These are phyloP conservation scores for Xylaria intraflava DNA, from an alignment of 495 filamentous ascomycete species.

Conservation along the genomic window DNA sequence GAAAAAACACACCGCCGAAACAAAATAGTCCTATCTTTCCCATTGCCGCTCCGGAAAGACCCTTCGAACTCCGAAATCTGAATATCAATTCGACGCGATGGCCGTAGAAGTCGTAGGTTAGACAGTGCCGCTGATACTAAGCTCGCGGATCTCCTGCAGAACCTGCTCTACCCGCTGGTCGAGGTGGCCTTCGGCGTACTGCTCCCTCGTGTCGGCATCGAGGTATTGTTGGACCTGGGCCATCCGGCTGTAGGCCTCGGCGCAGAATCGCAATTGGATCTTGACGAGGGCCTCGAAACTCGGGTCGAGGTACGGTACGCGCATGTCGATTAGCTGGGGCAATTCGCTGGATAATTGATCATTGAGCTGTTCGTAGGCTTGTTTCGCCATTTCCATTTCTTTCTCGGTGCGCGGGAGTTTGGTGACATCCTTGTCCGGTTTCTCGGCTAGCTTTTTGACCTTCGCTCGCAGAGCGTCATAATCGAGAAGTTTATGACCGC, in stretches of 20 bases:
- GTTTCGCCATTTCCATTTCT: slow-evolving; percentile 86
- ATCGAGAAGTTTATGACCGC: slow-evolving; percentile 94
- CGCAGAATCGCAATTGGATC: slow-evolving; percentile 96
- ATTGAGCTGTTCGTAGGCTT: slow-evolving; percentile 91
- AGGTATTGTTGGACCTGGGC: slow-evolving; percentile 98
- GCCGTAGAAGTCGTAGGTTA: slow-evolving; percentile 14
- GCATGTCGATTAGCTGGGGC: slow-evolving; percentile 94
- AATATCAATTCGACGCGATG: slow-evolving; percentile 3
- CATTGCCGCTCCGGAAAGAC: slow-evolving; percentile 5
- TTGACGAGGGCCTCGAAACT: slow-evolving; percentile 97
- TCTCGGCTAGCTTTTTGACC: slow-evolving; percentile 94
- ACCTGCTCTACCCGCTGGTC: slow-evolving; percentile 93
- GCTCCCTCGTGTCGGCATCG: slow-evolving; percentile 90
- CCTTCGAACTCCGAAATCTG: slow-evolving; percentile 13
- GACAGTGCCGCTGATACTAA: slow-evolving; percentile 74
- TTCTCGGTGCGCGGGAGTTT: slow-evolving; percentile 92
- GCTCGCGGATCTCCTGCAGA: slow-evolving; percentile 89
- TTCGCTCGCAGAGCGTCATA: slow-evolving; percentile 93
- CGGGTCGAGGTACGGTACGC: slow-evolving; percentile 93
- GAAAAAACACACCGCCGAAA: neutral
- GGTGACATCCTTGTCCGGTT: slow-evolving; percentile 94
- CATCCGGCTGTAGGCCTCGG: slow-evolving; percentile 94
- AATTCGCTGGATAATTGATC: slow-evolving; percentile 89
- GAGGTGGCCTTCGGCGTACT: slow-evolving; percentile 89
- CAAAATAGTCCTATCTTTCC: neutral